phyloP scores from a whole-genome alignment of 148 eudicot genomes.

The Rheum nobile region DNA sequence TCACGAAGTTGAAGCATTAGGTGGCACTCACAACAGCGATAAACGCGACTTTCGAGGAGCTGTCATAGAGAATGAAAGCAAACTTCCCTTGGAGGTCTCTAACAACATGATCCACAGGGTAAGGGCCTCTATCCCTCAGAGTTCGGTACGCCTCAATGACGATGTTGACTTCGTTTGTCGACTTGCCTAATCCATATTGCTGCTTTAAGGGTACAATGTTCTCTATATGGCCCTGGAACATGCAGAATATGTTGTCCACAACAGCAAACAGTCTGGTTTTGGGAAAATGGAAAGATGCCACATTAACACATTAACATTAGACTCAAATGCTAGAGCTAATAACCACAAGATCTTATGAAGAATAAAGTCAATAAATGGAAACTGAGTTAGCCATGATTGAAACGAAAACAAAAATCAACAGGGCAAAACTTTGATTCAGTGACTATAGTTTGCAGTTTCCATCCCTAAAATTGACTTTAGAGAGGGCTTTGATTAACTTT shows the following conservation, averaged over 20 bases:
- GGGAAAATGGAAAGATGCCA: neutral
- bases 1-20: neutral
- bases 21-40: slow-evolving; percentile 56
- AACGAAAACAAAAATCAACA: neutral
- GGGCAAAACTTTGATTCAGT: neutral
- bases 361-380: neutral
- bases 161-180: slow-evolving; percentile 80
- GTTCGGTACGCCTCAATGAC: slow-evolving; percentile 80
- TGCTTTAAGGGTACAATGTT: slow-evolving; percentile 76
- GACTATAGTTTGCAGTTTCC: neutral
- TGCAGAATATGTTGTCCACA: slow-evolving; percentile 82
- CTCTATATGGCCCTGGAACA: slow-evolving; percentile 91
- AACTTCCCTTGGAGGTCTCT: slow-evolving; percentile 75
- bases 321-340: neutral
- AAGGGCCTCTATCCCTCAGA: slow-evolving; percentile 80
- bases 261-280: slow-evolving; percentile 53
- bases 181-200: slow-evolving; percentile 71
- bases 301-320: neutral
- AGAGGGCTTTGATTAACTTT: too few relatives aligned
- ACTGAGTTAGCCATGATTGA: neutral
- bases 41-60: slow-evolving; percentile 48
- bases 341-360: neutral
- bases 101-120: slow-evolving; percentile 73
- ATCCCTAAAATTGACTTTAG: neutral
- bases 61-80: slow-evolving; percentile 66